phyloP scores from a whole-genome alignment of 768 basidiomycete genomes.

The Tylopilus sp. region DNA sequence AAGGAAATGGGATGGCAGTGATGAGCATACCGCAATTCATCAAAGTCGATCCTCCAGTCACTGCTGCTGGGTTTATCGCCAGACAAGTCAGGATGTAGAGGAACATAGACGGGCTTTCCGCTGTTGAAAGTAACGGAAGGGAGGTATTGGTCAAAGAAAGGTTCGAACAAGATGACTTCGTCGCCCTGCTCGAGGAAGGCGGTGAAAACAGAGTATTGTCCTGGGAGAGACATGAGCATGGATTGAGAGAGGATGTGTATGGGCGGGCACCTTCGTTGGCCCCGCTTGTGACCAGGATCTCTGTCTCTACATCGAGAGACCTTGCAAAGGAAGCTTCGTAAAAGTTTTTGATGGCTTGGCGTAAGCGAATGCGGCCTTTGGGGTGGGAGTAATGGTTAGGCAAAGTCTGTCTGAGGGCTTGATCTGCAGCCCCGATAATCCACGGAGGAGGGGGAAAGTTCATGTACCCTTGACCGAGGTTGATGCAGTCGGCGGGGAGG shows the following conservation, averaged over 20 bases:
- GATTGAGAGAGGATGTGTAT: background rate
- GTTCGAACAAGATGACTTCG: conserved; percentile 98
- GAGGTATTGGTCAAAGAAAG: conserved; percentile 95
- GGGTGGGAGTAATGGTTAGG: conserved; percentile 91
- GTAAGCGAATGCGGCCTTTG: conserved; percentile 80
- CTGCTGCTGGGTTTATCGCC: conserved; percentile 50
- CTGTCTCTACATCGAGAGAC: conserved; percentile 75
- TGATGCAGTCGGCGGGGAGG: conserved; percentile 88
- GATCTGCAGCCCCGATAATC: conserved; percentile 70
- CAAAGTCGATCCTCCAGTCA: conserved; percentile 90
- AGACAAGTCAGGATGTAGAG: conserved; percentile 79
- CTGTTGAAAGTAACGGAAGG: conserved; percentile 93
- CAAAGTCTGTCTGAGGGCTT: conserved; percentile 58
- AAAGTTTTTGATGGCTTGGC: conserved; percentile 80
- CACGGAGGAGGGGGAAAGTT: conserved; percentile 84
- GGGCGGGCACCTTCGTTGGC: conserved; percentile 81
- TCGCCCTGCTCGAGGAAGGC: conserved; percentile 92
- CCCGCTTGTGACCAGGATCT: conserved; percentile 93
- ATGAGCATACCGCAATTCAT: conserved; percentile 74
- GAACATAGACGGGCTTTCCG: conserved; percentile 90
- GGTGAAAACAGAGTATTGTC: conserved; percentile 89
- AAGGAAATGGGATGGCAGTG: background rate
- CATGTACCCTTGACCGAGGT: conserved; percentile 95
- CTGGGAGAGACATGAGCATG: conserved; percentile 30
- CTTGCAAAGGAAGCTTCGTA: conserved; percentile 69